Evolutionary conservation across 1,284 basidiomycete species (phyloP).

Genomic region (Psilocybe mexicana): DNA sequence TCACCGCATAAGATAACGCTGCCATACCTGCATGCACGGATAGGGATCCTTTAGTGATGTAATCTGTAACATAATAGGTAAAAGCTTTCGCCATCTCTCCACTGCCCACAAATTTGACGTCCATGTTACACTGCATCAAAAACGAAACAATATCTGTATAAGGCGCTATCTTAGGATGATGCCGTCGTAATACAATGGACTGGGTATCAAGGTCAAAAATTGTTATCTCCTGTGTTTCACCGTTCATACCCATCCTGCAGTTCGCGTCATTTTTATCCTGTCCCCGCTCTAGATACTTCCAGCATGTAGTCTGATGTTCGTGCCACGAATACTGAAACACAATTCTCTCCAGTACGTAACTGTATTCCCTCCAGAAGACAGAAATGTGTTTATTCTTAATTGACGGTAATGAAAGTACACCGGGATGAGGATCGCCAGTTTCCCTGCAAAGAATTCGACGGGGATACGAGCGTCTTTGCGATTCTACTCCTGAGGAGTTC

Average conservation of each 20-base stretch:
- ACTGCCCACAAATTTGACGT: no score
- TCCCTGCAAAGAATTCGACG: not conserved
- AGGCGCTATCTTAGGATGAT: not conserved
- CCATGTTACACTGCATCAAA: no score
- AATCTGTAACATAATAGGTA: no score
- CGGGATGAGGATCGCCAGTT: conserved; percentile 9
- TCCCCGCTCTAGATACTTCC: conserved; percentile 11
- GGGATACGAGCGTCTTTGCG: not conserved
- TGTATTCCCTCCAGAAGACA: conserved; percentile 8
- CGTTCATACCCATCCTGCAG: conserved; percentile 16
- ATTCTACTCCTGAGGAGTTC: not conserved
- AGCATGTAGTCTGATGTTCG: conserved; percentile 13
- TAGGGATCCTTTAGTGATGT: no score
- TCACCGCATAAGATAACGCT: no score
- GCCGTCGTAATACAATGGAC: not conserved
- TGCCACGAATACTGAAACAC: conserved; percentile 13
- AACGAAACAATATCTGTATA: no score
- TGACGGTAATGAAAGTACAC: not conserved
- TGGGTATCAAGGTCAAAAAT: not conserved
- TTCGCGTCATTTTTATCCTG: conserved; percentile 6
- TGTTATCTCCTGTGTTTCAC: conserved; percentile 2
- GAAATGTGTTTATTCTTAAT: not conserved
- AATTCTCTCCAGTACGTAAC: not conserved
- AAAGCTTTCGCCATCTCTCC: no score
- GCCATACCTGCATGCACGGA: no score